Evolutionary conservation across 768 basidiomycete species (phyloP).

Genomic region (Pleurotus citrinopileatus): DNA sequence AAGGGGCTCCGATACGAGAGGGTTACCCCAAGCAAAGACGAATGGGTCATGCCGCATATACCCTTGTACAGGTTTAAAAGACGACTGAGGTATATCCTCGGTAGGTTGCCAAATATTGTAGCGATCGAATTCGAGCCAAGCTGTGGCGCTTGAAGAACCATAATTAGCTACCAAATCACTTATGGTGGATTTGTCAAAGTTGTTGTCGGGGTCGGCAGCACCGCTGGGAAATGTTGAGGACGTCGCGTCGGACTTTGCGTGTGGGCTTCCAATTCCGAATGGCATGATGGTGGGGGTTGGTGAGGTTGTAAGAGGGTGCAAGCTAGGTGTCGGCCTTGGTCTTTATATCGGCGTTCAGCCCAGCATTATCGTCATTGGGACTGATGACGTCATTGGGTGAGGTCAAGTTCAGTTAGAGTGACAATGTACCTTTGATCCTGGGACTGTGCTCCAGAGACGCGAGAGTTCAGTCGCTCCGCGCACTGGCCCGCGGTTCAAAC

Average conservation of each 20-base stretch:
- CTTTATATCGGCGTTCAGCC: no score
- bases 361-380: no score
- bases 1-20: conserved; percentile 43
- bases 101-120: conserved; percentile 42
- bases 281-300: background rate
- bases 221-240: background rate
- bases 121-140: conserved; percentile 66
- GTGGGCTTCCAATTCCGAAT: background rate
- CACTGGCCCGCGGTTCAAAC: no score
- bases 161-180: conserved; percentile 59
- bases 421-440: no score
- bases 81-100: conserved; percentile 31
- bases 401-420: no score
- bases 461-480: no score
- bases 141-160: conserved; percentile 66
- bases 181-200: conserved; percentile 28
- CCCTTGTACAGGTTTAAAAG: conserved; percentile 51
- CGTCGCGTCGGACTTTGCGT: background rate
- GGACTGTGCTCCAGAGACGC: no score
- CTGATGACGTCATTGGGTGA: no score
- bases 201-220: conserved; percentile 2
- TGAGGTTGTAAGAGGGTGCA: no score
- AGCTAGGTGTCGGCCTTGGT: no score
- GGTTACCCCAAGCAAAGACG: conserved; percentile 64
- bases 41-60: conserved; percentile 51